Percentiles rank a stretch among this genome's conserved stretches.
Evolutionary conservation across 148 eudicot genomes (phyloP).

Genomic region (Arbutus unedo): DNA sequence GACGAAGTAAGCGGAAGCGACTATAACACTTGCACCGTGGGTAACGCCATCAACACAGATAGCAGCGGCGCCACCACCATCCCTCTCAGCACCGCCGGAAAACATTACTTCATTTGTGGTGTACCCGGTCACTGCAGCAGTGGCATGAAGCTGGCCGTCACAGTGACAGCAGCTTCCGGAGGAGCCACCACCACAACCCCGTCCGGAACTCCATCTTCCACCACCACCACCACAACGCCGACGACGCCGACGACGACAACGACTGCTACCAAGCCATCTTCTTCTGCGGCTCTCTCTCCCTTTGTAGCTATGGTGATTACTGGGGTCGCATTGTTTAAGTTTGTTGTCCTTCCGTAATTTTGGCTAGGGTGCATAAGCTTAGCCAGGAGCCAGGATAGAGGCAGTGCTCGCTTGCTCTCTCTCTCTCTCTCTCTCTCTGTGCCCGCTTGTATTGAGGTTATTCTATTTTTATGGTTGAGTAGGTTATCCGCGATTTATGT

Average conservation of each 20-base stretch:
- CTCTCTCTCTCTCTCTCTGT: slow-evolving; percentile 4
- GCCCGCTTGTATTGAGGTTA: not conserved
- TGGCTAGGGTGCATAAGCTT: not conserved
- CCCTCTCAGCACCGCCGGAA: slow-evolving; percentile 63
- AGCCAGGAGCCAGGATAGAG: slow-evolving; percentile 45
- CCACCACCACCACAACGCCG: slow-evolving; percentile 12
- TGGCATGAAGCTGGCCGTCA: slow-evolving; percentile 77
- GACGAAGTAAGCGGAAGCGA: slow-evolving; percentile 66
- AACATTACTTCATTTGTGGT: slow-evolving; percentile 75
- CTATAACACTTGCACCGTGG: slow-evolving; percentile 54
- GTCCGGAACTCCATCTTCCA: slow-evolving; percentile 16
- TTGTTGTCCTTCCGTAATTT: slow-evolving; percentile 19
- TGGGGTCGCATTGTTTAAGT: slow-evolving; percentile 16
- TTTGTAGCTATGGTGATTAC: slow-evolving; percentile 16
- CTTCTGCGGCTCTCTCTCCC: slow-evolving; percentile 29
- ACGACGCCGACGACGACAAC: slow-evolving; percentile 19
- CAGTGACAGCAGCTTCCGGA: slow-evolving; percentile 30
- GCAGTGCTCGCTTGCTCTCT: slow-evolving; percentile 38
- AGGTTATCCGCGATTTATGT: not conserved
- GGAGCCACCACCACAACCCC: slow-evolving; percentile 21
- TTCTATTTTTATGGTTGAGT: not conserved
- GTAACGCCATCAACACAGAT: slow-evolving; percentile 61
- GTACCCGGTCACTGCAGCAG: slow-evolving; percentile 60
- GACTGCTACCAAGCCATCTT: slow-evolving; percentile 21
- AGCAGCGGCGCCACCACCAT: slow-evolving; percentile 60